Percentiles rank a stretch among this genome's conserved stretches.
These are phyloP conservation scores for Mycena polygramma DNA, from an alignment of 768 basidiomycete species.

Conservation along the genomic window DNA sequence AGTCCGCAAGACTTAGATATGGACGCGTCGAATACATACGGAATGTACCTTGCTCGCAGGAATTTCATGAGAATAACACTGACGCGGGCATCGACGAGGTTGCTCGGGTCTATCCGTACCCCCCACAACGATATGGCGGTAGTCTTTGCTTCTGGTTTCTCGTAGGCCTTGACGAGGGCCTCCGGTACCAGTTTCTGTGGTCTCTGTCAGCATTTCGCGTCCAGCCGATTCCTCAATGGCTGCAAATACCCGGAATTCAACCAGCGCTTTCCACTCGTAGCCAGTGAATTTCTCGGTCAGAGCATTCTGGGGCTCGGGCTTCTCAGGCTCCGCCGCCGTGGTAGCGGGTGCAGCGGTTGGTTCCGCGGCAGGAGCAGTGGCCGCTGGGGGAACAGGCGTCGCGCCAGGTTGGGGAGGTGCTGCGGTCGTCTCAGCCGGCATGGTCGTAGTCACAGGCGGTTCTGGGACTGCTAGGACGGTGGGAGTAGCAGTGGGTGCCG, in stretches of 20 bases:
- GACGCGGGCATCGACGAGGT: conserved; percentile 70
- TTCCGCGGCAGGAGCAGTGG: conserved; percentile 33
- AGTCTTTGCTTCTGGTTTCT: conserved; percentile 64
- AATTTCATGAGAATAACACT: conserved; percentile 89
- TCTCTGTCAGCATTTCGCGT: conserved; percentile 45
- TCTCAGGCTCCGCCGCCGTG: conserved; percentile 26
- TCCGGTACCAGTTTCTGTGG: conserved; percentile 52
- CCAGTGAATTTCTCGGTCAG: conserved; percentile 79
- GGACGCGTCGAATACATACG: background rate
- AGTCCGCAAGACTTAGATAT: background rate
- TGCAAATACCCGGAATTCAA: conserved; percentile 69
- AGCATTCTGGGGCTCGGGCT: conserved; percentile 72
- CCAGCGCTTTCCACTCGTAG: conserved; percentile 79
- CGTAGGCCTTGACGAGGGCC: conserved; percentile 58
- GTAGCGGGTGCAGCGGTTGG: conserved; percentile 26
- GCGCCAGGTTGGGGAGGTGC: conserved; percentile 32
- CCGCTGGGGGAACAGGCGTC: conserved; percentile 20
- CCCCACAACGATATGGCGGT: conserved; percentile 78
- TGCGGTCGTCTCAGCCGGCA: conserved; percentile 32
- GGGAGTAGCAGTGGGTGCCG: conserved; percentile 22
- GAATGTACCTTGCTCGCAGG: conserved; percentile 74
- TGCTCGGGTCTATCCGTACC: conserved; percentile 71
- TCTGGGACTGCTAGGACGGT: conserved; percentile 26
- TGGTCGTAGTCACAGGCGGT: conserved; percentile 23
- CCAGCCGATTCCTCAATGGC: background rate